These are phyloP conservation scores for Iodosphaeria phyllophila DNA, from an alignment of 2,329 filamentous ascomycete species.

Conservation along the genomic window DNA sequence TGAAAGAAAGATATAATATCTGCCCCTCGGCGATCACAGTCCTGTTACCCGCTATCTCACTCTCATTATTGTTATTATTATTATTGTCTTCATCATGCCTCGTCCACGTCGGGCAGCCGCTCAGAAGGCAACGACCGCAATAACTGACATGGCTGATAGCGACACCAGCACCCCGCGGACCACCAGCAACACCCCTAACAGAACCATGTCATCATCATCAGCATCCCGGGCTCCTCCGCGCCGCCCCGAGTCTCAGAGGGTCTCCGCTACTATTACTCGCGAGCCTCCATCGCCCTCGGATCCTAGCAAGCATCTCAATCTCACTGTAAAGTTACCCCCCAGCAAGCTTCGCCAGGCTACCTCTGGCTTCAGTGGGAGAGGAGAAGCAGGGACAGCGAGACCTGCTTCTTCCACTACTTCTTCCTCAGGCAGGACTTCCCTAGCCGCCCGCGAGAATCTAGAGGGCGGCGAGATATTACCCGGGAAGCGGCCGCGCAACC, in stretches of 20 bases:
- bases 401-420: constrained; percentile 10
- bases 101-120: constrained; percentile 23
- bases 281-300: constrained; percentile 23
- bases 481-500: constrained; percentile 32
- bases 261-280: constrained; percentile 21
- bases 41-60: no score
- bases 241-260: constrained; percentile 27
- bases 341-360: constrained; percentile 32
- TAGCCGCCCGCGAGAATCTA: constrained; percentile 17
- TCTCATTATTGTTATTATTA: no score
- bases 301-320: constrained; percentile 25
- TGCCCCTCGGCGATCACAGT: no score
- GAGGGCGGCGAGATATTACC: constrained; percentile 26
- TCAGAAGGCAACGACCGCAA: constrained; percentile 23
- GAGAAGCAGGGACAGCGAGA: no score
- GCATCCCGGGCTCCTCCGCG: constrained; percentile 25
- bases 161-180: no score
- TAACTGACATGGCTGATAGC: constrained; percentile 32
- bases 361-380: constrained; percentile 18
- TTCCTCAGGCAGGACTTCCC: constrained; percentile 10
- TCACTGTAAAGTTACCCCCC: constrained; percentile 32
- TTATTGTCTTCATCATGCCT: constrained; percentile 11
- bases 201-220: constrained; percentile 26
- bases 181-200: constrained; percentile 15
- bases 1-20: no score